Conservation (phyloP, 129 eudicot species). For the Solidago caesia region DNA sequence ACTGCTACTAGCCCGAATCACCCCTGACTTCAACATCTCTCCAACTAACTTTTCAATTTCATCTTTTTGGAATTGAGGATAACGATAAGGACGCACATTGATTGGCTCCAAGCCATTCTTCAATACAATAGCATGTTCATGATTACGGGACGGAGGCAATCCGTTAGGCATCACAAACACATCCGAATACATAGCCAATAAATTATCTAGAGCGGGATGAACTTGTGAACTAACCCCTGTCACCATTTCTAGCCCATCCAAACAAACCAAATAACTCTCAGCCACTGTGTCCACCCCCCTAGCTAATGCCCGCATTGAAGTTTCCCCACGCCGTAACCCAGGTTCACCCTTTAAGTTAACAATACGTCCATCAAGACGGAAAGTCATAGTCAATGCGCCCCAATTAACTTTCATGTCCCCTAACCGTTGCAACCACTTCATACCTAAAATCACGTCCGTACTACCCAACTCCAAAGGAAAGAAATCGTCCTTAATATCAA, state of each 20-base stretch:
- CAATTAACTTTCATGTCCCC: background rate
- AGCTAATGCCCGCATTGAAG: too few species aligned
- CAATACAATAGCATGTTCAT: background rate
- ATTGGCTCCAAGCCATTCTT: background rate
- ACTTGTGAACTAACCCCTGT: background rate
- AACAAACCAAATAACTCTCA: background rate
- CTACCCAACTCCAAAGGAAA: background rate
- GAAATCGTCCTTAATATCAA: background rate
- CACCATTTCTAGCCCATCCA: background rate
- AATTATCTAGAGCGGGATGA: background rate
- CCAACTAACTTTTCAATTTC: background rate
- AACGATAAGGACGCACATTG: background rate
- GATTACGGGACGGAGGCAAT: background rate
- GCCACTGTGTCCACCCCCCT: too few species aligned
- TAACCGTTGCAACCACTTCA: background rate
- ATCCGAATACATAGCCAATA: background rate
- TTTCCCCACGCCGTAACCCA: background rate
- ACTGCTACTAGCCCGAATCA: background rate
- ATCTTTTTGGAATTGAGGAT: background rate
- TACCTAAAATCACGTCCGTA: background rate
- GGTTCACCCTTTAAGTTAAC: background rate
- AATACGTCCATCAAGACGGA: background rate
- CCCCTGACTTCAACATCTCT: background rate
- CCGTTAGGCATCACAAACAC: background rate
- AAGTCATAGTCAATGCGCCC: background rate